Base-by-base conservation (phyloP, 2,329 filamentous ascomycete genomes). In the Aureobasidium sp. region DNA sequence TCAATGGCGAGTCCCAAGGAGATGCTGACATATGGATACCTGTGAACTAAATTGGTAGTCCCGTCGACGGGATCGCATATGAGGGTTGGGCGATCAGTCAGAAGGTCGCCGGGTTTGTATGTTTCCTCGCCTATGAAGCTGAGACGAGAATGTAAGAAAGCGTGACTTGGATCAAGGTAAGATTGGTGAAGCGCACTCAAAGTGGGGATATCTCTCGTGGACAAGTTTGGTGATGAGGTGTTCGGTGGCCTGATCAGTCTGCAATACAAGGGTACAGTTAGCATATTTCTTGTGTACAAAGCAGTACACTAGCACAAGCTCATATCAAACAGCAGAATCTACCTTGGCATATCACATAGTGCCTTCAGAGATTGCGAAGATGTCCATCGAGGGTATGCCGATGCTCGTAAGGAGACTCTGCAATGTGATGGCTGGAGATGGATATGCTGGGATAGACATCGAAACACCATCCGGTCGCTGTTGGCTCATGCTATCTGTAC, bases 61-160 rank as follows among this genome's bases (percentile, higher is more conserved):
- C 87, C 89, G 74, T 93, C 89, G 67, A 93, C 91, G 46, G 89
- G 89, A 71, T 93, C 89, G 65, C 89, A 85, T 69, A 92, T 82
- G 74, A 92, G 92, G 45, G 89, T 93, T 1, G 89, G 88, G 17
- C 80, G 80, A 31, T 79, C 72, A 0, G 84, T 86, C 49, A 93
- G 77, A n/a, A 68, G 73, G 65, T 75, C 75, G 67, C 87, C 87
- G 1, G 86, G 81, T 64, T 84, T 78, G 76, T 90, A 85, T 2
- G 88, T 90, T 74, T 93, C 88, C 70, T 90, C 87, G 69, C 87
- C 87, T 71, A 90, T 84, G 72, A 90, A 89, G 65, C 73, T 78
- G 51, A 7, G 60, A 45, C 31, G 23, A 51, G 46, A 35, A 19
- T 49, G 19, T 61, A 21, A 61, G 61, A 33, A 46, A 40, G 11